These are phyloP conservation scores for Coccomyxa sp. DNA, from an alignment of 139 green algal genomes.

Conservation along the genomic window DNA sequence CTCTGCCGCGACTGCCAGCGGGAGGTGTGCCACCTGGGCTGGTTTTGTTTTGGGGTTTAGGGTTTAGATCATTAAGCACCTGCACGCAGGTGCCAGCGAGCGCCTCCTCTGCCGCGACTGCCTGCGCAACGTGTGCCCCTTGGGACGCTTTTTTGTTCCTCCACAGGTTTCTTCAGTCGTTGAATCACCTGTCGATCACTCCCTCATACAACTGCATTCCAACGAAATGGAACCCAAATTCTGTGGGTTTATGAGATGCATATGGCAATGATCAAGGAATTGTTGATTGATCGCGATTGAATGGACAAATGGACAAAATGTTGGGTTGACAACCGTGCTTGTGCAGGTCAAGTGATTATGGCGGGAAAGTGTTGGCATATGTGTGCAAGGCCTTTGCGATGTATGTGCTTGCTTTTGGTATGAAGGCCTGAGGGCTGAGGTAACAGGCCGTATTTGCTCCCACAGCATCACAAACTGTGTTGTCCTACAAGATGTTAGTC, in stretches of 20 bases:
- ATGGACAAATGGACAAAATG: not conserved
- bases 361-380: not conserved
- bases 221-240: not conserved
- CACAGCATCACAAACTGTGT: too few relatives aligned
- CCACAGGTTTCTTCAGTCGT: too few relatives aligned
- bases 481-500: not conserved
- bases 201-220: not conserved
- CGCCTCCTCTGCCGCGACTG: not conserved
- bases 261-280: too few relatives aligned
- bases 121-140: too few relatives aligned
- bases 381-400: not conserved
- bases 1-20: constrained; percentile 13
- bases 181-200: not conserved
- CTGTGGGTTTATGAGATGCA: too few relatives aligned
- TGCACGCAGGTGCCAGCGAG: not conserved
- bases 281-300: not conserved
- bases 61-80: too few relatives aligned
- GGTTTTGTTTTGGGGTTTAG: too few relatives aligned
- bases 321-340: not conserved
- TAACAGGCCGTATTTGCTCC: not conserved
- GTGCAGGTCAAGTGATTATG: not conserved
- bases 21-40: constrained; percentile 4
- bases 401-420: not conserved
- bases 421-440: not conserved
- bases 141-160: too few relatives aligned